Conservation (phyloP, 1,284 basidiomycete species). For the Ustilago hordei region DNA sequence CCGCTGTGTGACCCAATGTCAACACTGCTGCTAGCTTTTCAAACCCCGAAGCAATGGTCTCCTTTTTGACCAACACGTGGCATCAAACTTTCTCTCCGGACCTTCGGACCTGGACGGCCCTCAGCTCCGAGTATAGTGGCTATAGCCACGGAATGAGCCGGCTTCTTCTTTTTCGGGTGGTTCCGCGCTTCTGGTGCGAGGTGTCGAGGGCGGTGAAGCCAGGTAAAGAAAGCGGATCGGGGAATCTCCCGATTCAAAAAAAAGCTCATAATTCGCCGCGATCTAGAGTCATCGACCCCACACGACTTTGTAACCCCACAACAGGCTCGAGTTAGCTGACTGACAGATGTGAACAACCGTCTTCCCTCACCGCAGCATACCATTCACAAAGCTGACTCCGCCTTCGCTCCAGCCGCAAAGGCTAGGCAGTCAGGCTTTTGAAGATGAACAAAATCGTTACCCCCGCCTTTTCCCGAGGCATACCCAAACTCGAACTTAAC, state of each 20-base stretch:
- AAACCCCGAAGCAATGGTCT: too few species aligned
- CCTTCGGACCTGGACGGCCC: too few species aligned
- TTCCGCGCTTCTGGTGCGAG: too few species aligned
- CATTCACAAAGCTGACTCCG: neutral
- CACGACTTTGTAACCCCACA: neutral
- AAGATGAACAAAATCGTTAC: neutral
- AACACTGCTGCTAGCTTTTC: too few species aligned
- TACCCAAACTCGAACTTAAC: conserved; percentile 7
- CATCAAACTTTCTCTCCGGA: too few species aligned
- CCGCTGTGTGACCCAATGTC: neutral
- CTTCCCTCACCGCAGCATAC: neutral
- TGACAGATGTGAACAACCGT: too few species aligned
- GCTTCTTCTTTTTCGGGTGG: too few species aligned
- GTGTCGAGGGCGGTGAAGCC: too few species aligned
- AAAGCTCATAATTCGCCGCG: conserved; percentile 8
- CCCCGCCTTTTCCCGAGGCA: conserved; percentile 11
- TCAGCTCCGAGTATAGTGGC: too few species aligned
- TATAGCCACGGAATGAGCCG: too few species aligned
- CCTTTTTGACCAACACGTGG: too few species aligned
- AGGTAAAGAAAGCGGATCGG: neutral
- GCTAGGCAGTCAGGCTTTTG: neutral
- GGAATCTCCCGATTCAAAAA: neutral
- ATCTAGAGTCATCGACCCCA: neutral
- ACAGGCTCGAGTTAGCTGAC: conserved; percentile 11
- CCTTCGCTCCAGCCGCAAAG: too few species aligned